Base-by-base conservation (phyloP, 495 filamentous ascomycete genomes). In the Penicillium flavigenum region DNA sequence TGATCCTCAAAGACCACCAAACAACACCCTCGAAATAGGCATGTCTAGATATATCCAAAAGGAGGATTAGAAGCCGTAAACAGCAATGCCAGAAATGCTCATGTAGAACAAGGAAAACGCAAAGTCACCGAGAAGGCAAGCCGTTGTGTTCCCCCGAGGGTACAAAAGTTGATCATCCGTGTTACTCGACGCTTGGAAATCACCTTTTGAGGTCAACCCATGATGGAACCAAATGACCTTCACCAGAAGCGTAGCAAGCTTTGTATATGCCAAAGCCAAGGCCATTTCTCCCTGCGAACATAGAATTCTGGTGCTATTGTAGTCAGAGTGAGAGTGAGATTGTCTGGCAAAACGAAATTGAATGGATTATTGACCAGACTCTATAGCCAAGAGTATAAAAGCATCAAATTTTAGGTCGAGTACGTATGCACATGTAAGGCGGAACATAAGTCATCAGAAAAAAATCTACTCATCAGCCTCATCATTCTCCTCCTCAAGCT, bases 391-490 rank as follows among this genome's bases (percentile, higher is more conserved):
- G 55, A 43, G 47, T 50, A 59, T 62, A 51, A 53, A 58, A 63
- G 43, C 47, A 55, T 54, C 31, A 54, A 62, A 57, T 55, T 55
- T 55, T 55, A 47, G 53, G 53, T 47, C 47, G 32, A 55, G 43
- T 55, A 52, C 54, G 55, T 57, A 61, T 51, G 47, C 52, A 56
- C 46, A 56, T 45, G 29, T 12, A 48, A 55, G 41, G 56, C 60
- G 14, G 54, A 63, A 55, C 51, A 66, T 60, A 43, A 63, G 47
- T 57, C 52, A 54, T 48, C 49, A 51, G 49, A 42, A 45, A 47
- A 57, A 20, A 47, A 59, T 67, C 62, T 76, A 73, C 65, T 77
- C 70, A 38, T 76, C 70, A 51, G 54, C 58, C 57, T 71, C 65
- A 27, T 55, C 47, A 5, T 63, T 53, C n/a, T 70, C 64, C 38